These are phyloP conservation scores for Neofusicoccum cordaticola DNA, from an alignment of 2,329 filamentous ascomycete genomes.

Conservation along the genomic window DNA sequence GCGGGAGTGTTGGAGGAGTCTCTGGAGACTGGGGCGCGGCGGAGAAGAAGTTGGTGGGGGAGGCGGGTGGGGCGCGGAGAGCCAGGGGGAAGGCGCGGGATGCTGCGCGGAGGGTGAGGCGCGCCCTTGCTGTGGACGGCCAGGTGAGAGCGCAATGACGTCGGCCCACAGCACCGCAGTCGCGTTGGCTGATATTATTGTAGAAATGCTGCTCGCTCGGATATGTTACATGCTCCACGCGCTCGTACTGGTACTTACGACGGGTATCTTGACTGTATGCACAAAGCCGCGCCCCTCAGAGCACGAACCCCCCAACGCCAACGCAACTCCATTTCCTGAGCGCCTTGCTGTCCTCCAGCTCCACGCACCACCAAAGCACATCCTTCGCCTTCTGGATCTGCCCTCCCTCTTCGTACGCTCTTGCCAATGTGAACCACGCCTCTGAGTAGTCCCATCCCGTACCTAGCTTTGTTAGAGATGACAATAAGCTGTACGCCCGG, in stretches of 20 bases:
- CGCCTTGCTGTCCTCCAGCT: slow-evolving; percentile 81
- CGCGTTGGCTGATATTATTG: background rate
- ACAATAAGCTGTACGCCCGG: slow-evolving; percentile 79
- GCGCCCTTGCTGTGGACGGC: no score
- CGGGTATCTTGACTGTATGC: slow-evolving; percentile 14
- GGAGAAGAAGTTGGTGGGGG: background rate
- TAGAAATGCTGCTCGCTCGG: background rate
- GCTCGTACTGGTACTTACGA: slow-evolving; percentile 15
- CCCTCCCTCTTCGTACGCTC: slow-evolving; percentile 83
- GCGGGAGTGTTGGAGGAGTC: background rate
- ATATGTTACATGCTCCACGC: slow-evolving; percentile 10
- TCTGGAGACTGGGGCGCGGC: background rate
- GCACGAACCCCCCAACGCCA: slow-evolving; percentile 28
- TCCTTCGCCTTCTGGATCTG: slow-evolving; percentile 86
- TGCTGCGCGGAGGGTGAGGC: background rate
- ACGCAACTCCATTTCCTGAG: slow-evolving; percentile 76
- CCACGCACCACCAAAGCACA: slow-evolving; percentile 95
- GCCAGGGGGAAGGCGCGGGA: background rate
- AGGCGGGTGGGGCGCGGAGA: background rate
- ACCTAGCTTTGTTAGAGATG: slow-evolving; percentile 79
- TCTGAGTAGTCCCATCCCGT: slow-evolving; percentile 87
- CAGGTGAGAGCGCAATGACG: background rate
- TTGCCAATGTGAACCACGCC: slow-evolving; percentile 85
- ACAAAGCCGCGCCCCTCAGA: background rate
- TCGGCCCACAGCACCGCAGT: background rate